Evolutionary conservation across 768 basidiomycete species (phyloP).

Genomic region (Mycena floridula): DNA sequence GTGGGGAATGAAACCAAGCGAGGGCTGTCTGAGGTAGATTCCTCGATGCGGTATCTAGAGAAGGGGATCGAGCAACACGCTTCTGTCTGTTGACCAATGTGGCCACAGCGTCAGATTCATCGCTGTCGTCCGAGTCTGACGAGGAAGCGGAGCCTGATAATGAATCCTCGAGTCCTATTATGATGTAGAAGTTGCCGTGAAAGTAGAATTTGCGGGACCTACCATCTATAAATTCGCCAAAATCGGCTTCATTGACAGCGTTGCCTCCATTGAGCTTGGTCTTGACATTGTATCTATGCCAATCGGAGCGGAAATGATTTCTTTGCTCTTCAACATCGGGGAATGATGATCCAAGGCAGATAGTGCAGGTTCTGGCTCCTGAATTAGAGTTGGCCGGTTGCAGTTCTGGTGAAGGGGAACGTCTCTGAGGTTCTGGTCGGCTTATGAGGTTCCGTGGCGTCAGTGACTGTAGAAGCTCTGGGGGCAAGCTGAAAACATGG

Average conservation of each 20-base stretch:
- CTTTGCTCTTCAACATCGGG: constrained; percentile 76
- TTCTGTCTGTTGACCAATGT: constrained; percentile 61
- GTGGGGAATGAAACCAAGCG: constrained; percentile 87
- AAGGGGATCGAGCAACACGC: constrained; percentile 36
- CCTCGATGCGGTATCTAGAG: constrained; percentile 29
- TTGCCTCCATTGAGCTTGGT: constrained; percentile 58
- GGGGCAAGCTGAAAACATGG: constrained; percentile 69
- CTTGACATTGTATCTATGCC: constrained; percentile 98
- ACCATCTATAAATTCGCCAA: constrained; percentile 81
- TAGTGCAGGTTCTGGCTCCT: constrained; percentile 56
- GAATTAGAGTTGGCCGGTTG: constrained; percentile 22
- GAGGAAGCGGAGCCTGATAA: constrained; percentile 89
- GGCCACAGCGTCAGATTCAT: constrained; percentile 61
- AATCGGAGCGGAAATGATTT: constrained; percentile 86
- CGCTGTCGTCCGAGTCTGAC: constrained; percentile 43
- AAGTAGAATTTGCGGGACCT: constrained; percentile 11
- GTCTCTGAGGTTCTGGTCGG: constrained; percentile 23
- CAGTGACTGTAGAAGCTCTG: constrained; percentile 61
- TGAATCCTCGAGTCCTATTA: constrained; percentile 72
- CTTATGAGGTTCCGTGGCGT: constrained; percentile 58
- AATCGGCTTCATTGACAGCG: constrained; percentile 64
- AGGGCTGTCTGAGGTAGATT: constrained; percentile 55
- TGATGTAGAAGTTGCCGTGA: neutral
- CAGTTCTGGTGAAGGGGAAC: constrained; percentile 29
- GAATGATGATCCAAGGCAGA: constrained; percentile 69